Percentiles rank a stretch among this genome's conserved stretches.
These are phyloP conservation scores for Coniochaeta hoffmannii DNA, from an alignment of 2,329 filamentous ascomycete genomes.

Conservation along the genomic window DNA sequence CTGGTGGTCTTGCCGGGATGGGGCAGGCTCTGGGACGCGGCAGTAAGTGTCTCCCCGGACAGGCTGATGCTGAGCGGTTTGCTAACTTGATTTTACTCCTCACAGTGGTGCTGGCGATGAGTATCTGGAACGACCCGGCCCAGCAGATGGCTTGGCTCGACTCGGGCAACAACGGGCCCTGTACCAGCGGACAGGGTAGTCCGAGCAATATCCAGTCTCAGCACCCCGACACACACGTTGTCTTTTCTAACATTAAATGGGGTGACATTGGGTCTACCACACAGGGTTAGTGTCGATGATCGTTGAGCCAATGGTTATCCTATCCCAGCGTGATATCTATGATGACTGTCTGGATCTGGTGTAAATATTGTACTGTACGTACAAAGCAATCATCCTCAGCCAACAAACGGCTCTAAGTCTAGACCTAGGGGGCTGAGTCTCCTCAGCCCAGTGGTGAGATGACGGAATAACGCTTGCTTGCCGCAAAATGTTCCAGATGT, in stretches of 20 bases:
- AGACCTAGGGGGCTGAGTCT: not conserved
- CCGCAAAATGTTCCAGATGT: not conserved
- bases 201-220: slow-evolving; percentile 35
- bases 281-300: not conserved
- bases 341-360: no score
- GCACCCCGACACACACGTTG: slow-evolving; percentile 34
- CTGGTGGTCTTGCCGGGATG: slow-evolving; percentile 25
- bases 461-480: not conserved
- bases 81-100: not conserved
- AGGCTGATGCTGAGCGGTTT: not conserved
- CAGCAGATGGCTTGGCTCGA: slow-evolving; percentile 44
- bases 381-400: not conserved
- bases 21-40: slow-evolving; percentile 28
- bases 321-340: no score
- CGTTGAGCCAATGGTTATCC: no score
- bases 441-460: not conserved
- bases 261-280: slow-evolving; percentile 35
- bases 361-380: not conserved
- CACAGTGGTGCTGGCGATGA: slow-evolving; percentile 35
- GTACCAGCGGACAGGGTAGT: slow-evolving; percentile 37
- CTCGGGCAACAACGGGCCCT: slow-evolving; percentile 34
- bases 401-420: not conserved
- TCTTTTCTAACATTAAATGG: slow-evolving; percentile 42
- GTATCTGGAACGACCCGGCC: slow-evolving; percentile 39
- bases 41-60: slow-evolving; percentile 10